phyloP scores from a whole-genome alignment of 2,329 filamentous ascomycete genomes.

The Xylaria sp. region DNA sequence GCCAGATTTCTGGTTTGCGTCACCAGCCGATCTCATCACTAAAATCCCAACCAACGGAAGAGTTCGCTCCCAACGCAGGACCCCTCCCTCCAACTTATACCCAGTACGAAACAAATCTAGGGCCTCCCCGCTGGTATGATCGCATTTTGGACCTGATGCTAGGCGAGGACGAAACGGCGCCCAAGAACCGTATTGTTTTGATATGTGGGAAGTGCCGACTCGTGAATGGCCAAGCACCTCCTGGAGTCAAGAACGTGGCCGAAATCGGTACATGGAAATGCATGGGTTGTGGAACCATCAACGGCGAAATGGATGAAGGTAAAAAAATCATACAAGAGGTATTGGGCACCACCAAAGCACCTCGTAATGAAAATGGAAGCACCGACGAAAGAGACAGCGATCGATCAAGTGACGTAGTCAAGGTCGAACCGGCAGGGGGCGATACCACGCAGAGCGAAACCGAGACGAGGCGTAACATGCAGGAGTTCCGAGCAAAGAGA shows the following conservation, averaged over 20 bases:
- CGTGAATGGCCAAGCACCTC: conserved; percentile 94
- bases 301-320: conserved; percentile 80
- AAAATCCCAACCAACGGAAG: conserved; percentile 35
- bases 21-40: conserved; percentile 33
- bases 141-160: conserved; percentile 88
- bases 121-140: conserved; percentile 82
- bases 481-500: conserved; percentile 21
- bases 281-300: conserved; percentile 79
- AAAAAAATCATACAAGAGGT: conserved; percentile 74
- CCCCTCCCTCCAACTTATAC: conserved; percentile 35
- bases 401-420: conserved; percentile 32
- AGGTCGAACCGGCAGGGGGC: conserved; percentile 31
- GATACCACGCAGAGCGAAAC: conserved; percentile 28
- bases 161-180: conserved; percentile 90
- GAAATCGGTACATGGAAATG: conserved; percentile 90
- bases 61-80: conserved; percentile 39
- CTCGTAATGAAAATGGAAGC: conserved; percentile 24
- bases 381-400: conserved; percentile 32
- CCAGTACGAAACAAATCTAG: conserved; percentile 44
- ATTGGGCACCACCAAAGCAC: conserved; percentile 39
- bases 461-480: conserved; percentile 19
- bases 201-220: conserved; percentile 83
- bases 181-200: conserved; percentile 87
- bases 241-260: conserved; percentile 75
- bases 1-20: conserved; percentile 23